Conservation (phyloP, 2,329 filamentous ascomycete species). For the Pyrenophora graminea region DNA sequence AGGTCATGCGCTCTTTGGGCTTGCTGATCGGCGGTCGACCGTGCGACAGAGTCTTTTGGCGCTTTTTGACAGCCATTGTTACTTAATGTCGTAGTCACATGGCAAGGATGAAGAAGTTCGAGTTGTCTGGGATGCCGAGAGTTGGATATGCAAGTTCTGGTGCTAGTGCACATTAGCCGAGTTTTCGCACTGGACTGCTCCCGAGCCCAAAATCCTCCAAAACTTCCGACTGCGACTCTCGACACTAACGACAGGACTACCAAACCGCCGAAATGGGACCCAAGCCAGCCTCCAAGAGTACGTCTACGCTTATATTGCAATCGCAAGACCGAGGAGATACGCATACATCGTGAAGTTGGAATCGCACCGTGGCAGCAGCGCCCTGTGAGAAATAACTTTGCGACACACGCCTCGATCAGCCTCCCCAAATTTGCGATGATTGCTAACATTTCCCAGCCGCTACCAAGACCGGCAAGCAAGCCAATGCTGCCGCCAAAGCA, state of each 20-base stretch:
- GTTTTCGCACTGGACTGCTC: conserved; percentile 18
- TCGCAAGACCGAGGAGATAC: conserved; percentile 15
- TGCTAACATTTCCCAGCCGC: conserved; percentile 48
- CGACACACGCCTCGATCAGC: conserved; percentile 30
- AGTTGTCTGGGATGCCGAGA: conserved; percentile 19
- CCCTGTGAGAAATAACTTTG: conserved; percentile 20
- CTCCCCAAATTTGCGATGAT: conserved; percentile 9
- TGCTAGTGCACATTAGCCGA: conserved; percentile 27
- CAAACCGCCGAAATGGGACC: conserved; percentile 48
- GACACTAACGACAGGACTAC: conserved; percentile 42
- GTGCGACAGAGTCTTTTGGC: conserved; percentile 39
- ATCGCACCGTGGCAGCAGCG: conserved; percentile 11
- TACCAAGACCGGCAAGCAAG: conserved; percentile 73
- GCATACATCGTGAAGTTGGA: conserved; percentile 11
- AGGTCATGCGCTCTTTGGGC: conserved; percentile 52
- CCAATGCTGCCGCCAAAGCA: conserved; percentile 92
- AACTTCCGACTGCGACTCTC: conserved; percentile 33
- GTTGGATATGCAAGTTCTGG: conserved; percentile 11
- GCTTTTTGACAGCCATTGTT: conserved; percentile 41
- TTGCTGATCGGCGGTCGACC: conserved; percentile 39
- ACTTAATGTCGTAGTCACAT: conserved; percentile 4
- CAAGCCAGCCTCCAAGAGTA: conserved; percentile 47
- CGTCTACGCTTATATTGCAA: conserved; percentile 18
- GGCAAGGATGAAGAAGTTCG: neutral
- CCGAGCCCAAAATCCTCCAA: conserved; percentile 12